These are phyloP conservation scores for Actinidia arguta DNA, from an alignment of 179 eudicot species.

Conservation along the genomic window DNA sequence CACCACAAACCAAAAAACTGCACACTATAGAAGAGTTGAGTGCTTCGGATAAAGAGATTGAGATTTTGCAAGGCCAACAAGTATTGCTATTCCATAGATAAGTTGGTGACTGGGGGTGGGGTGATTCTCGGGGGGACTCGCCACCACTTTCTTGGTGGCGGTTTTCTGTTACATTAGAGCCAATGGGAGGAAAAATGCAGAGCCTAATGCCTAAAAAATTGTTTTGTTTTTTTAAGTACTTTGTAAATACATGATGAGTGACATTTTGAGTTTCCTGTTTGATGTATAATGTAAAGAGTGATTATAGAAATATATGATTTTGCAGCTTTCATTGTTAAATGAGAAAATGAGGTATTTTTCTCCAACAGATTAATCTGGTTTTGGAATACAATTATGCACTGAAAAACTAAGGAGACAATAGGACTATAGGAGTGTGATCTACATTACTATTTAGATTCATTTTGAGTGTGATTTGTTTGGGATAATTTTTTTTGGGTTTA, in stretches of 20 bases:
- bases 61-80: constrained; percentile 1
- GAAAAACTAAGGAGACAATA: no score
- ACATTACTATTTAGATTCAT: no score
- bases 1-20: constrained; percentile 16
- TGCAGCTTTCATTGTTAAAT: neutral
- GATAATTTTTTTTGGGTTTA: no score
- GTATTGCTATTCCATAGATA: constrained; percentile 29
- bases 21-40: no score
- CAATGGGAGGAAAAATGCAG: constrained; percentile 36
- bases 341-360: neutral
- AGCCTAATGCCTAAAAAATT: neutral
- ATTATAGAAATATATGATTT: neutral
- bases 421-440: no score
- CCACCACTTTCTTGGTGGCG: constrained; percentile 44
- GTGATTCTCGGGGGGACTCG: constrained; percentile 62
- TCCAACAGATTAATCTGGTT: no score
- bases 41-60: constrained; percentile 14
- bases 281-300: constrained; percentile 6
- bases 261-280: neutral
- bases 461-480: no score
- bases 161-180: constrained; percentile 57
- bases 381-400: no score
- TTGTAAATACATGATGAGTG: neutral
- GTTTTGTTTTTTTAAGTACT: neutral
- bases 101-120: constrained; percentile 54